Evolutionary conservation across 768 basidiomycete genomes (phyloP), one percentile per base, ranked within the genome.

Genomic region (Mrakia frigida): DNA sequence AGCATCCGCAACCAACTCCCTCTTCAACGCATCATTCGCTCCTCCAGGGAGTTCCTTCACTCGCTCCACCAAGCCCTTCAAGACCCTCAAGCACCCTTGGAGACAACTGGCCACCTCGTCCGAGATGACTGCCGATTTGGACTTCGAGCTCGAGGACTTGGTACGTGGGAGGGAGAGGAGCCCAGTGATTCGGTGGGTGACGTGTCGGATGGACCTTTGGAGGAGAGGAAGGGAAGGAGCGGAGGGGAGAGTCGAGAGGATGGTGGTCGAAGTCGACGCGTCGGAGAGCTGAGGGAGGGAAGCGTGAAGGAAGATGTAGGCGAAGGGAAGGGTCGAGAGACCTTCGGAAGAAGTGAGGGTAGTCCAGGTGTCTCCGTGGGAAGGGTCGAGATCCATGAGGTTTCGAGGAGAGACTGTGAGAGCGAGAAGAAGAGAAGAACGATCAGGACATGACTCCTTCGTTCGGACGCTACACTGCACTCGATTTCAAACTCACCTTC

Each of bases 131-230:
- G 28, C 13, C 71, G 70, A 56, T 33, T 53, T 59, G 3, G 73
- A 52, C 33, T 74, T 74, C 28, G 73, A 46, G 16, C 35, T 43
- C 7, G 46, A 23, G 1, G 31, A 23, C 21, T 74, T 63, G 61
- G 41, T 43, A 53, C 59, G 33, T 4, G 52, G 70, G 11, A 53
- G 70, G 11, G 25, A 7, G 31, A 74, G 63, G 21, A 74, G 61
- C 35, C 73, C 73, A 23, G 43, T 35, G 43, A 67, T 37, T 43
- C 73, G 60, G 25, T 74, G 73, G 59, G 14, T 21, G 52, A 74
- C 73, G 10, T 67, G 65, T 25, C 43, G 73, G 28, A 43, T 61
- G 5, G 73, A 63, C 16, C 73, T 18, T 31, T 39, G 73, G 23
- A 74, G 61, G 5, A 74, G 37, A 28, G 73, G n/a, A 11, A 23